Evolutionary conservation across 768 basidiomycete species (phyloP).

Genomic region (Boletus rubroflammeus): DNA sequence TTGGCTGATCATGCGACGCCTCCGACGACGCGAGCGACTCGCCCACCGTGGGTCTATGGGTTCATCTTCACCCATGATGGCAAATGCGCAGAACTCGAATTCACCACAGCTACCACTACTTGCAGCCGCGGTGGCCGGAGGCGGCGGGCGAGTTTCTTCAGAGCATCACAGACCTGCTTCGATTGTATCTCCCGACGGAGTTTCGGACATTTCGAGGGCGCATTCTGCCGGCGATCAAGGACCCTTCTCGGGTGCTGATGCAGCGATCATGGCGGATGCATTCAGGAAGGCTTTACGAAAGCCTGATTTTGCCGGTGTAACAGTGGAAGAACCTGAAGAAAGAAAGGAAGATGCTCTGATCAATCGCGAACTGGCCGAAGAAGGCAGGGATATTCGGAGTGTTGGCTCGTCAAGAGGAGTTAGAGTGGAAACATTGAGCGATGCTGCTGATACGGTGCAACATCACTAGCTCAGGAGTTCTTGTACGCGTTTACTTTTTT

Average conservation of each 20-base stretch:
- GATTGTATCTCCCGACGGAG: conserved; percentile 63
- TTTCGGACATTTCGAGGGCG: conserved; percentile 63
- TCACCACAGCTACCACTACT: conserved; percentile 49
- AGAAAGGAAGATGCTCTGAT: conserved; percentile 41
- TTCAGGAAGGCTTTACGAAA: conserved; percentile 86
- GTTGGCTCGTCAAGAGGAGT: conserved; percentile 79
- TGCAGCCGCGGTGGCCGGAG: conserved; percentile 32
- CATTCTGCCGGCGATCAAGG: conserved; percentile 61
- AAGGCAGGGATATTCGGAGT: conserved; percentile 84
- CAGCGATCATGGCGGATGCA: conserved; percentile 90
- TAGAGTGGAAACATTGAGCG: conserved; percentile 66
- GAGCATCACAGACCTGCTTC: conserved; percentile 34
- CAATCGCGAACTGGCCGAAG: conserved; percentile 77
- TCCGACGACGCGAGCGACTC: conserved; percentile 49
- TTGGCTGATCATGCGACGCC: conserved; percentile 70
- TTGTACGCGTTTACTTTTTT: conserved; percentile 34
- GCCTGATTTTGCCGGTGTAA: conserved; percentile 74
- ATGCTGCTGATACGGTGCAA: conserved; percentile 47
- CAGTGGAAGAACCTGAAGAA: conserved; percentile 60
- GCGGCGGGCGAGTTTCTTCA: conserved; percentile 31
- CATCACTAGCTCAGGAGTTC: conserved; percentile 40
- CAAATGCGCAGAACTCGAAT: conserved; percentile 43
- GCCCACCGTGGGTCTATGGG: conserved; percentile 74
- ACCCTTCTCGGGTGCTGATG: conserved; percentile 80
- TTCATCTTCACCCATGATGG: conserved; percentile 81